Conservation (phyloP, 805 yeast genomes). For the Kuraishia hungarica region DNA sequence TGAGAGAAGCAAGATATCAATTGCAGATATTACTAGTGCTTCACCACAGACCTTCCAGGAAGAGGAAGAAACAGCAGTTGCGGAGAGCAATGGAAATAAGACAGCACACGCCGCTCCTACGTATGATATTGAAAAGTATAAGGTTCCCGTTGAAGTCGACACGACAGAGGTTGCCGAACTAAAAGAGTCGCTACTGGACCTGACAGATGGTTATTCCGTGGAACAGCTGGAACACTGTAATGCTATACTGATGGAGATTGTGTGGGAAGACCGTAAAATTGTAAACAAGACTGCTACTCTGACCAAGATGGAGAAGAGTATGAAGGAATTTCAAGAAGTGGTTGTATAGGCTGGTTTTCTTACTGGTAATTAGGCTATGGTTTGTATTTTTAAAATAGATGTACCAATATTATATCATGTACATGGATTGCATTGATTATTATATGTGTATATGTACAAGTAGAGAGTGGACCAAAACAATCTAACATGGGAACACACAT, state of each 20-base stretch:
- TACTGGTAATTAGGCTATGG: not conserved
- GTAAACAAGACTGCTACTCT: slow-evolving; percentile 33
- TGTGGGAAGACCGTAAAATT: slow-evolving; percentile 57
- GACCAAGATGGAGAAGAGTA: slow-evolving; percentile 11
- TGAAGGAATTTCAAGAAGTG: not conserved
- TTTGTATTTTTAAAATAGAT: not conserved
- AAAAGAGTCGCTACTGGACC: slow-evolving; percentile 23
- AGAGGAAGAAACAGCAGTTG: not conserved
- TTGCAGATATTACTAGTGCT: no score
- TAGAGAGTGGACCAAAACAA: no score
- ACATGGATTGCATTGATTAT: not conserved
- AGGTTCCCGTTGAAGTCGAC: slow-evolving; percentile 22
- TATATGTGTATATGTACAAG: no score
- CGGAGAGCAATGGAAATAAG: not conserved
- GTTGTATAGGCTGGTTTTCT: not conserved
- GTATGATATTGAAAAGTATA: not conserved
- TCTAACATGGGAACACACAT: no score
- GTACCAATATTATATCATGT: not conserved
- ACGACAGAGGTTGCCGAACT: slow-evolving; percentile 18
- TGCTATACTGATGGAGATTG: slow-evolving; percentile 59
- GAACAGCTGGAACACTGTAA: slow-evolving; percentile 56
- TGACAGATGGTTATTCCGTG: slow-evolving; percentile 31
- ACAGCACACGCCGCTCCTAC: not conserved
- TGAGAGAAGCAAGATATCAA: slow-evolving; percentile 6
- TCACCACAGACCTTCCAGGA: no score